These are phyloP conservation scores for Flaveria bidentis DNA, from an alignment of 129 eudicot species.

Conservation along the genomic window DNA sequence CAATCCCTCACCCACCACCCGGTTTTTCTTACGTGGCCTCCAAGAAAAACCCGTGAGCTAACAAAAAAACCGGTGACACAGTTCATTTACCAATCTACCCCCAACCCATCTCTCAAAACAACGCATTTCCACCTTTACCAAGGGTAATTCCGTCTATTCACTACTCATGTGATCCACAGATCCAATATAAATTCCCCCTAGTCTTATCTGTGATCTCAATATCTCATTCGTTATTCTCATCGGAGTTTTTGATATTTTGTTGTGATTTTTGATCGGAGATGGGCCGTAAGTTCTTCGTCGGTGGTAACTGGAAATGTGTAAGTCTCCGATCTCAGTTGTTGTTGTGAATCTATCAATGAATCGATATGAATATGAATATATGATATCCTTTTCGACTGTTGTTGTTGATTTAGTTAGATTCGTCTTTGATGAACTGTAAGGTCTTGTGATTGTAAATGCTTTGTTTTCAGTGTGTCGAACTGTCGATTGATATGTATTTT, in stretches of 20 bases:
- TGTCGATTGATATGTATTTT: neutral
- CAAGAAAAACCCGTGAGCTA: conserved; percentile 26
- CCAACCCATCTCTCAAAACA: neutral
- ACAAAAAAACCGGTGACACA: conserved; percentile 16
- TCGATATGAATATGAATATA: conserved; percentile 6
- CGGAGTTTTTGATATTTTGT: conserved; percentile 22
- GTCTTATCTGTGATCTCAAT: conserved; percentile 32
- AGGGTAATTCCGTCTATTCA: conserved; percentile 22
- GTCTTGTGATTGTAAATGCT: neutral
- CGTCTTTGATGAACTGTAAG: neutral
- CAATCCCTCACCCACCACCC: conserved; percentile 24
- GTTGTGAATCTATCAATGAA: neutral
- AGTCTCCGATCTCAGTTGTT: conserved; percentile 29
- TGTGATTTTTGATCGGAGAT: conserved; percentile 30
- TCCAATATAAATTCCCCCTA: conserved; percentile 22
- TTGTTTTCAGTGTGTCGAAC: neutral
- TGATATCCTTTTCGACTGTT: conserved; percentile 9
- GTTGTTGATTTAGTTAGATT: conserved; percentile 12
- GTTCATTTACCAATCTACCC: conserved; percentile 13
- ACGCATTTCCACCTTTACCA: conserved; percentile 25
- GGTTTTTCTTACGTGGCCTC: conserved; percentile 18
- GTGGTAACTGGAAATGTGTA: conserved; percentile 98
- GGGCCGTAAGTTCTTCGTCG: conserved; percentile 79
- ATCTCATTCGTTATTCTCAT: conserved; percentile 15
- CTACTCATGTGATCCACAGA: conserved; percentile 29